phyloP scores from a whole-genome alignment of 2,329 filamentous ascomycete genomes.

The Alternaria panax region DNA sequence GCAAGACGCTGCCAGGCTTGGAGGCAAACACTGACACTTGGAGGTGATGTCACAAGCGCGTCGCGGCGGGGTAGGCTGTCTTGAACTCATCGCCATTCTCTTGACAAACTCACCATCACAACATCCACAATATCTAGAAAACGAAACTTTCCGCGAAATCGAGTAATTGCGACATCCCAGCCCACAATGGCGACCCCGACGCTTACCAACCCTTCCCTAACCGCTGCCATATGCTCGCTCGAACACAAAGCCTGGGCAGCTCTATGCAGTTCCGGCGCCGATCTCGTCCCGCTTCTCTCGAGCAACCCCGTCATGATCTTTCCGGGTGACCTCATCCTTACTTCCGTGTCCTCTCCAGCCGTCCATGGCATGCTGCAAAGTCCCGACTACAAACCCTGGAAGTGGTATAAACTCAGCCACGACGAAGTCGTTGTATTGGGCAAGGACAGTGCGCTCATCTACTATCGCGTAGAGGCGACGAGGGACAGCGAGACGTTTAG shows the following conservation, averaged over 20 bases:
- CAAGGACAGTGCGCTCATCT: conserved; percentile 33
- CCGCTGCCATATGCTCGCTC: conserved; percentile 36
- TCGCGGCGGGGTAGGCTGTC: conserved; percentile 19
- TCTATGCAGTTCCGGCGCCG: conserved; percentile 43
- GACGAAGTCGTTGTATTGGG: conserved; percentile 37
- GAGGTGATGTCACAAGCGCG: conserved; percentile 19
- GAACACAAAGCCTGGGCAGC: conserved; percentile 49
- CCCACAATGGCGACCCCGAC: conserved; percentile 19
- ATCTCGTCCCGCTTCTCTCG: conserved; percentile 43
- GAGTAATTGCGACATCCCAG: neutral
- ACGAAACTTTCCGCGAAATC: neutral
- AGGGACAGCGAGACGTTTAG: conserved; percentile 24
- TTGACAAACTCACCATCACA: neutral
- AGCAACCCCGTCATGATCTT: conserved; percentile 52
- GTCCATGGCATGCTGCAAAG: conserved; percentile 31
- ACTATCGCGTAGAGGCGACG: conserved; percentile 35
- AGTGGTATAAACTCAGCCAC: conserved; percentile 37
- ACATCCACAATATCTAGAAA: neutral
- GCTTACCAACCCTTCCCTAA: conserved; percentile 34
- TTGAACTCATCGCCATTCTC: neutral
- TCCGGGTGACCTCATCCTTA: conserved; percentile 47
- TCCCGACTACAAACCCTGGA: conserved; percentile 31
- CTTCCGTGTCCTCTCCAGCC: conserved; percentile 40
- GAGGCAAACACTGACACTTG: neutral
- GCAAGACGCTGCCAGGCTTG: neutral